Conservation (phyloP, 176 grass and related monocot species). For the Eleusine indica region DNA sequence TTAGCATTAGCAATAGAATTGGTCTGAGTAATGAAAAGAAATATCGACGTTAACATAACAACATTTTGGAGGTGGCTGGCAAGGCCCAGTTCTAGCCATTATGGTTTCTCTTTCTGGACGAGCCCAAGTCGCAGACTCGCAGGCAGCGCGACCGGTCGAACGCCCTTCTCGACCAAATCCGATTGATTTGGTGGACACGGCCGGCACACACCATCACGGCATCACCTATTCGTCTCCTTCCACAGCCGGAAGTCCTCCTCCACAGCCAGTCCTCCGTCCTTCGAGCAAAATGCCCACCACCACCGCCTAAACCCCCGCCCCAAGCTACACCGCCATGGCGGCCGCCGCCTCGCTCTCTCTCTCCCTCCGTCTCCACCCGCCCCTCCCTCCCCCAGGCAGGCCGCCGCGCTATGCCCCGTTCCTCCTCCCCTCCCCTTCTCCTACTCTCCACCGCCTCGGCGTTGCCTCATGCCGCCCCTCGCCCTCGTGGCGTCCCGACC, state of each 20-base stretch:
- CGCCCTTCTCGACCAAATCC: constrained; percentile 24
- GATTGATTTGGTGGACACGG: constrained; percentile 50
- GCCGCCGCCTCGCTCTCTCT: constrained; percentile 54
- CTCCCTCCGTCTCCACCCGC: constrained; percentile 42
- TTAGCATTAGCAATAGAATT: too few relatives aligned
- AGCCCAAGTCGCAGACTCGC: not conserved
- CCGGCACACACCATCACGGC: constrained; percentile 10
- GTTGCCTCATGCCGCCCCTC: constrained; percentile 34
- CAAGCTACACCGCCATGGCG: constrained; percentile 41
- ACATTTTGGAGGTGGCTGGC: not conserved
- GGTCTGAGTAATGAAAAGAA: too few relatives aligned
- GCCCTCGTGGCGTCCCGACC: constrained; percentile 12
- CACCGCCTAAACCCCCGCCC: constrained; percentile 36
- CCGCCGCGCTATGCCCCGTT: constrained; percentile 40
- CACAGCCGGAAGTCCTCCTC: constrained; percentile 30
- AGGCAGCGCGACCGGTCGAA: not conserved
- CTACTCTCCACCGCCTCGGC: constrained; percentile 26
- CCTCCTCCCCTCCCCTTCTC: constrained; percentile 30
- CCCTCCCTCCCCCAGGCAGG: constrained; percentile 30
- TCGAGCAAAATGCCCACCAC: constrained; percentile 23
- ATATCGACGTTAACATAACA: too few relatives aligned
- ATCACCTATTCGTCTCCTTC: constrained; percentile 26
- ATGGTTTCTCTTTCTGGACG: not conserved
- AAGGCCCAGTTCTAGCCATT: not conserved
- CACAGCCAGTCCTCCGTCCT: constrained; percentile 34